Base-by-base conservation (phyloP, 2,329 filamentous ascomycete species). In the Fusarium chuoi region DNA sequence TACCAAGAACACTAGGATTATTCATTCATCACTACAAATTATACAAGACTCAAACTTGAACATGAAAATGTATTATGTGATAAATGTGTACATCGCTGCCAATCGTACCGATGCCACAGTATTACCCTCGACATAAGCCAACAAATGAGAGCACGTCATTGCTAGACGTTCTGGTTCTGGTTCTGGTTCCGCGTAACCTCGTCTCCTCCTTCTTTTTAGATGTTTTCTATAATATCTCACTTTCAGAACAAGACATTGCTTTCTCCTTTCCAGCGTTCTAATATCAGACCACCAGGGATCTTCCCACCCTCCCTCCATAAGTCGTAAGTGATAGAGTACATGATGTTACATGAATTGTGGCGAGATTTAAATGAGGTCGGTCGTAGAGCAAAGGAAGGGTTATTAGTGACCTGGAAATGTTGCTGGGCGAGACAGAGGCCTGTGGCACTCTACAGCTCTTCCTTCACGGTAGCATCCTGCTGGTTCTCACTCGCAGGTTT, bases 401-500 rank as follows among this genome's bases (percentile, higher is more conserved):
- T 44, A 33, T 62, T 52, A 26, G 35, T 68, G 54, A 55, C 35
- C 12, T 35, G 20, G 28, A 41, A 35, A 39, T 58, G 41, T 28
- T 49, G 56, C 30, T 44, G 42, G 20, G 28, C 30, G 36, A 24
- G 42, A 39, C 24, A 28, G 38, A 20, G 28, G 55, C 35, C 22
- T 62, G 36, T 15, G 35, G 28, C 26, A 49, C 44, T 64, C 78
- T 79, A 84, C 61, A 83, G 76, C 78, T 84, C 82, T 39, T 84
- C 83, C 68, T 80, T 82, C 52, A 75, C 79, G 20, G 85, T 88
- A 35, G 90, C 89, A 78, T 91, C 89, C 73, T 89, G 88, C 73
- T 89, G 88, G 68, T 86, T 86, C 75, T 92, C 90, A 75, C 89
- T 91, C 5, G 88, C 90, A 39, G 90, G 90, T 84, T 91, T 91